Percentiles rank a stretch among this genome's conserved stretches.
phyloP scores from a whole-genome alignment of 2,329 filamentous ascomycete genomes.

The Talaromyces atroroseus region DNA sequence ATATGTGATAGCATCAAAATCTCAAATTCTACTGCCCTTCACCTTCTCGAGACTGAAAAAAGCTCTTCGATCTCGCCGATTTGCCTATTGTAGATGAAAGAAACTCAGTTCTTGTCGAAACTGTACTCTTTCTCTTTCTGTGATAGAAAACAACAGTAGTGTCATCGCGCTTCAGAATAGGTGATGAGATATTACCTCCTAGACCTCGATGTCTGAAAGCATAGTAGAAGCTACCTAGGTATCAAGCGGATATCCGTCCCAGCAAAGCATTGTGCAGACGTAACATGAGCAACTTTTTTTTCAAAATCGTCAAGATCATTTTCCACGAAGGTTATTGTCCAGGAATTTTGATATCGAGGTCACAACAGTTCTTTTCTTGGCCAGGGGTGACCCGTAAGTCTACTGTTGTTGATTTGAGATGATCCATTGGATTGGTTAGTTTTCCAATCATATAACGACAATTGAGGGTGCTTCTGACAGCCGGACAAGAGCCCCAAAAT shows the following conservation, averaged over 20 bases:
- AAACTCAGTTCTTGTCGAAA: not conserved
- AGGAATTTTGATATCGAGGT: not conserved
- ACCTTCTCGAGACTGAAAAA: not conserved
- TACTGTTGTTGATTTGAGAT: not conserved
- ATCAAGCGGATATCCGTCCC: conserved; percentile 2
- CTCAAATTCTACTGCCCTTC: not conserved
- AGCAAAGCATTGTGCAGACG: not conserved
- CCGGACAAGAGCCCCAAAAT: not conserved
- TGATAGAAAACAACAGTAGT: not conserved
- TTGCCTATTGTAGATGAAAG: not conserved
- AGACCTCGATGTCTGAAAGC: conserved; percentile 1
- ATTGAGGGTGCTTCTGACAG: not conserved
- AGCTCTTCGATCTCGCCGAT: not conserved
- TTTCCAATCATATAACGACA: not conserved
- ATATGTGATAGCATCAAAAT: not conserved
- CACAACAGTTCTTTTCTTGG: not conserved
- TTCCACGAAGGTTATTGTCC: not conserved
- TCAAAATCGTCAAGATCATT: not conserved
- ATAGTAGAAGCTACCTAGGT: not conserved
- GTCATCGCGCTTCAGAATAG: not conserved
- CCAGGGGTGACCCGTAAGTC: not conserved
- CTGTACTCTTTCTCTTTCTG: not conserved
- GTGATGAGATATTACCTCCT: conserved; percentile 1
- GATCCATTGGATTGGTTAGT: not conserved
- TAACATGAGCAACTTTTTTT: not conserved